These are phyloP conservation scores for Hanseniaspora valbyensis DNA, from an alignment of 805 yeast species.

Conservation along the genomic window DNA sequence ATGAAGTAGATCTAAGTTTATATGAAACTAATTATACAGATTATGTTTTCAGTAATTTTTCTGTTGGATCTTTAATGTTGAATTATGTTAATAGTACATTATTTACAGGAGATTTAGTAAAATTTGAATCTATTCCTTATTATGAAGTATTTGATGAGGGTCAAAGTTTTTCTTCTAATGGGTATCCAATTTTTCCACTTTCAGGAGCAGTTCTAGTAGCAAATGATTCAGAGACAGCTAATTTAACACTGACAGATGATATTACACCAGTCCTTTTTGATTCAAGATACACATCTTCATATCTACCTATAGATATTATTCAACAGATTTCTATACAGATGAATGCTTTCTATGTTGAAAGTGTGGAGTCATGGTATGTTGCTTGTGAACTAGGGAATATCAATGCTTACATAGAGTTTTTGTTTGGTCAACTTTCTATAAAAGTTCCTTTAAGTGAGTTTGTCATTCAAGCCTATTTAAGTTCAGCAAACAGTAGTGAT, in stretches of 20 bases:
- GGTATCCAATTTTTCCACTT: slow-evolving; percentile 39
- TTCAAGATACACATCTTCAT: slow-evolving; percentile 39
- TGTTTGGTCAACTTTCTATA: slow-evolving; percentile 42
- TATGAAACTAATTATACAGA: background rate
- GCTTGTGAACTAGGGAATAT: slow-evolving; percentile 43
- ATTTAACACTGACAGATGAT: slow-evolving; percentile 30
- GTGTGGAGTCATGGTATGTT: slow-evolving; percentile 46
- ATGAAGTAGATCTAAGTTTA: background rate
- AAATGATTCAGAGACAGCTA: slow-evolving; percentile 31
- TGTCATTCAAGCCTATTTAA: slow-evolving; percentile 30
- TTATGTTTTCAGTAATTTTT: slow-evolving; percentile 1
- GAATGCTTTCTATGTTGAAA: slow-evolving; percentile 48
- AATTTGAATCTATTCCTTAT: slow-evolving; percentile 42
- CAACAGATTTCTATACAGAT: slow-evolving; percentile 57
- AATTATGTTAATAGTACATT: slow-evolving; percentile 19
- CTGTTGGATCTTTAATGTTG: slow-evolving; percentile 11
- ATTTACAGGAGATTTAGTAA: slow-evolving; percentile 37
- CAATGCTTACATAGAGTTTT: slow-evolving; percentile 42
- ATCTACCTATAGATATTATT: slow-evolving; percentile 46
- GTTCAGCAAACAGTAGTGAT: slow-evolving; percentile 23
- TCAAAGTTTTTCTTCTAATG: slow-evolving; percentile 21
- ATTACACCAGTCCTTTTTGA: slow-evolving; percentile 49
- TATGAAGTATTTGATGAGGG: slow-evolving; percentile 19
- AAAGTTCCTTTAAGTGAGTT: slow-evolving; percentile 41
- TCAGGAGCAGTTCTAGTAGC: slow-evolving; percentile 36